Evolutionary conservation across 2,329 filamentous ascomycete species (phyloP), one percentile per base, ranked within the genome.

Genomic region (Fusarium poae): DNA sequence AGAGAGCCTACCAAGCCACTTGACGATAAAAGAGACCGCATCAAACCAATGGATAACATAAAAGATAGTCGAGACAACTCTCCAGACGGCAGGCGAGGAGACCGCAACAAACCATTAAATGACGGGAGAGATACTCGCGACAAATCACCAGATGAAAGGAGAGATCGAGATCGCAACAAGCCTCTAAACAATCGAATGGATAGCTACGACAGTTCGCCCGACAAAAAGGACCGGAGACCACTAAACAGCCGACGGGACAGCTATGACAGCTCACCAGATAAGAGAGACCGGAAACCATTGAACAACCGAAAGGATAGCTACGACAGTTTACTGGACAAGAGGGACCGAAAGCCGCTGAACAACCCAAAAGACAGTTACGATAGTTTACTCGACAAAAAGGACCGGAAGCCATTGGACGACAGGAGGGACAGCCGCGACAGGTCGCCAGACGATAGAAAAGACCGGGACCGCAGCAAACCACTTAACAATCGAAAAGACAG

Each of bases 11-110:
- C 39, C 39, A 51, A 25, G 21, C 48, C 23, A 16, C 23, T 40
- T 8, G 48, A 51, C 16, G 34, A 51, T 15, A 40, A 25, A 40
- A 39, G 27, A 27, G 49, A 64, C 10, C 48, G 46, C 34, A 57
- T 59, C 30, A 52, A 49, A 9, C 50, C 25, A 18, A 32, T 43
- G n/a, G 27, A 23, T 27, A 53, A 65, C 30, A 20, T 23, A 46
- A 51, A 39, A 30, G 42, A 32, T 23, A 50, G 54, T n/a, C 37
- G 51, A 13, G 62, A 61, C 7, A 63, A 51, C 35, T 23, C 49
- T 16, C 48, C 48, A 13, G 23, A 16, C 20, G n/a, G 43, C 11
- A 32, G 35, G 20, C 30, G 50, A 25, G 50, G 50, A 53, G 50
- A 53, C 20, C 50, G 50, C 18, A 18, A 35, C 42, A 46, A 18